Base-by-base conservation (phyloP, 345 rosid species). In the Xanthoceras sorbifolium region DNA sequence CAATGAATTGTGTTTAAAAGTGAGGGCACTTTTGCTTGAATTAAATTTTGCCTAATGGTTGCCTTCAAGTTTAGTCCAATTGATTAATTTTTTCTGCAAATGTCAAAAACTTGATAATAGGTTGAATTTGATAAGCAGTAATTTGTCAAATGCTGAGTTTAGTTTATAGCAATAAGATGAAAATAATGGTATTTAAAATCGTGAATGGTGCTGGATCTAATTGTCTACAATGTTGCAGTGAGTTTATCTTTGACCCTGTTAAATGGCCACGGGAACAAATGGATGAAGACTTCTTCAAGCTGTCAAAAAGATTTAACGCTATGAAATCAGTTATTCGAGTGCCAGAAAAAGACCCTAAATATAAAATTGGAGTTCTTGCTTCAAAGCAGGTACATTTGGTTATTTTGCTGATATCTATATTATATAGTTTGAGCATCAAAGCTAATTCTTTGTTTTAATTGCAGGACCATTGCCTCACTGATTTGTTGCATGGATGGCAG, bases 391-490 rank as follows among this genome's bases (percentile, higher is more conserved):
- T 90, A 36, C 32, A 26, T 69, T 25, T 65, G 73, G 31, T 31
- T 67, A 44, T 20, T 74, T 50, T 18, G 25, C 28, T 48, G 64
- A 32, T 48, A 57, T 10, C 18, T 71, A n/a, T 22, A 40, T 17
- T n/a, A 36, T 17, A 15, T 76, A 1, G 69, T 15, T 20, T 22
- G 31, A 4, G 5, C 17, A 31, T 72, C 69, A 3, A 73, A 65
- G 26, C 40, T 54, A 17, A 23, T 55, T 17, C 36, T 32, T 60
- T 66, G 78, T 40, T 79, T 50, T 77, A 67, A 67, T 44, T 82
- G 70, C 84, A 96, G 99, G 98, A 88, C 64, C 99, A 96, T 78
- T 96, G 98, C 87, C 85, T 96, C 42, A 87, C 86, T 77, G 98
- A 96, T 85, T 86, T 92, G 83, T 88, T 93, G 50, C 92, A 96